These are phyloP conservation scores for Saturnispora besseyi DNA, from an alignment of 805 yeast genomes.

Conservation along the genomic window DNA sequence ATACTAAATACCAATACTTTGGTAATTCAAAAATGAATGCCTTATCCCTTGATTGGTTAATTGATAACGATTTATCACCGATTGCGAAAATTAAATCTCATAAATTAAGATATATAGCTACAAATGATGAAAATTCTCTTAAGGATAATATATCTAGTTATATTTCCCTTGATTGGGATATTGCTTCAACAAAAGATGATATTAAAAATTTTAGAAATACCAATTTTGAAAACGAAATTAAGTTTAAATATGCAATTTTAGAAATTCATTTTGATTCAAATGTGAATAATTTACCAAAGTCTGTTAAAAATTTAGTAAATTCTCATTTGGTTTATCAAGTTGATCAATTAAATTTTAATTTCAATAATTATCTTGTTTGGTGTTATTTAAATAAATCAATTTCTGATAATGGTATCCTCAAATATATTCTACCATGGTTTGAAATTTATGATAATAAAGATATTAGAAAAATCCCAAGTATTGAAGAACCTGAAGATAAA, in stretches of 20 bases:
- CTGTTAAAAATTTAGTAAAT: conserved; percentile 31
- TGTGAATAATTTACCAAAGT: conserved; percentile 26
- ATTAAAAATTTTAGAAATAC: conserved; percentile 5
- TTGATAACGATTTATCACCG: conserved; percentile 24
- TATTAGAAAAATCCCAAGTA: conserved; percentile 35
- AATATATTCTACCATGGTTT: conserved; percentile 28
- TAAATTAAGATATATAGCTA: conserved; percentile 22
- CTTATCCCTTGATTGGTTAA: conserved; percentile 25
- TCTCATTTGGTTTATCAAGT: conserved; percentile 44
- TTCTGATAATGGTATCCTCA: conserved; percentile 19
- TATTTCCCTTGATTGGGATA: conserved; percentile 25
- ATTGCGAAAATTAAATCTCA: conserved; percentile 21
- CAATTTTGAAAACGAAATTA: conserved; percentile 6
- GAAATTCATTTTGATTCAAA: conserved; percentile 38
- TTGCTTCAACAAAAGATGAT: conserved; percentile 12
- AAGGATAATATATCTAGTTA: conserved; percentile 22
- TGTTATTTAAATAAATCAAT: conserved; percentile 17
- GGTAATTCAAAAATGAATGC: conserved; percentile 28
- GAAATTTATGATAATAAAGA: conserved; percentile 21
- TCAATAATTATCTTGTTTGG: conserved; percentile 26
- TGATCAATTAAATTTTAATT: conserved; percentile 28
- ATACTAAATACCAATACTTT: conserved; percentile 17
- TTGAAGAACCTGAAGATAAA: conserved; percentile 2
- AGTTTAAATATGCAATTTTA: conserved; percentile 42
- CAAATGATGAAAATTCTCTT: conserved; percentile 4